A percentile compares a stretch with the other conserved stretches of the same genome.
Evolutionary conservation across 345 rosid genomes (phyloP).

Genomic region (Ceriops zippeliana): DNA sequence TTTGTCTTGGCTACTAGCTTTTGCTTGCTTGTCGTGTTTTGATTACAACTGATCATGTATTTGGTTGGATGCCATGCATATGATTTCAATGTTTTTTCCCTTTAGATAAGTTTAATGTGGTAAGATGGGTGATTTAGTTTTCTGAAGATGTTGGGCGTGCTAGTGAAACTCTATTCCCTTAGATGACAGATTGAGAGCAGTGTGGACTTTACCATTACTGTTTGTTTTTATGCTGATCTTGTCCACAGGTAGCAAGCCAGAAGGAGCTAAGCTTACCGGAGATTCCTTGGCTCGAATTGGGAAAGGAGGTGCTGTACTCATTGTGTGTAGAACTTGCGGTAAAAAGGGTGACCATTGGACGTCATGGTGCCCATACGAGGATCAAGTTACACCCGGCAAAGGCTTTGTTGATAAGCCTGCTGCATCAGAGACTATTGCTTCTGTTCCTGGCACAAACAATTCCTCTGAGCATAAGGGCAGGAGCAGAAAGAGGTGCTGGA

Average conservation of each 20-base stretch:
- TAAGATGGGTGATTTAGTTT: too few relatives aligned
- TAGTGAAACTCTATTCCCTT: too few relatives aligned
- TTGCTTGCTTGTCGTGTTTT: too few relatives aligned
- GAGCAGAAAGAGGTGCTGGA: constrained; percentile 61
- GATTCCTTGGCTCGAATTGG: constrained; percentile 64
- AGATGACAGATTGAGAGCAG: too few relatives aligned
- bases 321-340: constrained; percentile 83
- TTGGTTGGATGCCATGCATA: too few relatives aligned
- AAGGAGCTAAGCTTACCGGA: constrained; percentile 54
- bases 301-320: constrained; percentile 75
- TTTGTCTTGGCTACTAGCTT: too few relatives aligned
- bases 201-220: too few relatives aligned
- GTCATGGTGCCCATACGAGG: constrained; percentile 81
- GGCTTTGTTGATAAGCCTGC: constrained; percentile 59
- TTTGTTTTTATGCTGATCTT: not conserved
- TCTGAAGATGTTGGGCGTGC: too few relatives aligned
- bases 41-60: too few relatives aligned
- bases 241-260: constrained; percentile 58
- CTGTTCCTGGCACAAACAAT: constrained; percentile 45
- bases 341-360: constrained; percentile 98
- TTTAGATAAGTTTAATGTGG: too few relatives aligned
- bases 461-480: constrained; percentile 73
- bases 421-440: constrained; percentile 38
- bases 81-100: too few relatives aligned
- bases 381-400: constrained; percentile 59